Conservation (phyloP, 2,329 filamentous ascomycete species). For the Talaromyces piceae region DNA sequence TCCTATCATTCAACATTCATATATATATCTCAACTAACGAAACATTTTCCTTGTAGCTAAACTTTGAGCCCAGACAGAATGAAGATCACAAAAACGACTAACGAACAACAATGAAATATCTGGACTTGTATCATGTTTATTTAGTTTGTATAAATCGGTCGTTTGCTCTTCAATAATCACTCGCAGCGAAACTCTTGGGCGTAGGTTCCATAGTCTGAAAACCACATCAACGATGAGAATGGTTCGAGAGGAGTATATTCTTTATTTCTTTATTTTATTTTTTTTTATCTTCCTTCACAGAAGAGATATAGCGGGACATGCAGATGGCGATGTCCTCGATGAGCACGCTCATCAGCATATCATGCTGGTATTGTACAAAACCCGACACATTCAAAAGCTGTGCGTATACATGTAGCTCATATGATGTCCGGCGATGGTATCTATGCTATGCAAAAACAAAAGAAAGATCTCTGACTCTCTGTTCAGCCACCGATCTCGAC, state of each 20-base stretch:
- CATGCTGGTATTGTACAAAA: conserved; percentile 9
- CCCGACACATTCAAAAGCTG: not conserved
- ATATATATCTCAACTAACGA: not conserved
- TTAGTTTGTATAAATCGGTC: not conserved
- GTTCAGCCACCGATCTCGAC: not conserved
- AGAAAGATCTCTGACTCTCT: not conserved
- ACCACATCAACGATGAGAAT: too few species aligned
- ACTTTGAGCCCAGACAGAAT: conserved; percentile 60
- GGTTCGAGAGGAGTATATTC: conserved; percentile 8
- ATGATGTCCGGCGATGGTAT: conserved; percentile 8
- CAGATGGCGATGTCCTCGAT: not conserved
- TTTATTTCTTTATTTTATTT: conserved; percentile 9
- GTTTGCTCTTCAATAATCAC: not conserved
- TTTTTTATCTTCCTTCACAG: conserved; percentile 7
- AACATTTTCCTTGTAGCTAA: conserved; percentile 43
- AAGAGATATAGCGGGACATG: not conserved
- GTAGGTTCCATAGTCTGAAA: too few species aligned
- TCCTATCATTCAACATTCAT: not conserved
- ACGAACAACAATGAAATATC: conserved; percentile 4
- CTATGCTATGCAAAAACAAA: conserved; percentile 11
- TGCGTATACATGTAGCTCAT: not conserved
- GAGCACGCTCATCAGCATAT: not conserved
- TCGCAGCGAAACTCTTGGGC: too few species aligned
- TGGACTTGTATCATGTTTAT: not conserved
- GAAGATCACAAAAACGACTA: conserved; percentile 44